A percentile compares a stretch with the other conserved stretches of the same genome.
phyloP scores from a whole-genome alignment of 73 alveolate species.

The Breviolum minutum region DNA sequence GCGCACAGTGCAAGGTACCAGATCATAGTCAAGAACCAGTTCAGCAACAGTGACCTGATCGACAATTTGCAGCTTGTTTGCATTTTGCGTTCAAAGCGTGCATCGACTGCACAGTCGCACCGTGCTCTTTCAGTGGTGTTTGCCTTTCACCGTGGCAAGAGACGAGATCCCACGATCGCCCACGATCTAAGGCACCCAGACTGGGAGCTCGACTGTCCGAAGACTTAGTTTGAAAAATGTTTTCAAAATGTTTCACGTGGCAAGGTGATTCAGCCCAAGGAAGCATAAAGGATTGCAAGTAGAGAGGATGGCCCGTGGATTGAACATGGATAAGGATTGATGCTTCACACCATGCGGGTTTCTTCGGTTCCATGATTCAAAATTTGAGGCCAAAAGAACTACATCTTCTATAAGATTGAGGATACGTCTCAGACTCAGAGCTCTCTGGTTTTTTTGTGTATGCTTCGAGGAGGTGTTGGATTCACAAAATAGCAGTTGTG shows the following conservation, averaged over 20 bases:
- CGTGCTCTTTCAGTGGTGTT: background rate
- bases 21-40: conserved; percentile 87
- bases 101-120: background rate
- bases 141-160: too few relatives aligned
- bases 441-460: too few relatives aligned
- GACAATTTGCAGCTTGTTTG: conserved; percentile 57
- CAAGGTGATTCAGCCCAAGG: too few relatives aligned
- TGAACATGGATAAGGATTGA: too few relatives aligned
- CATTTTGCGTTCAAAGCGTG: background rate
- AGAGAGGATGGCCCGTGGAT: too few relatives aligned
- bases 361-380: background rate
- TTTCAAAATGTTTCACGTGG: too few relatives aligned
- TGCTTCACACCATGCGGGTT: too few relatives aligned
- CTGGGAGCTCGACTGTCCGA: conserved; percentile 86
- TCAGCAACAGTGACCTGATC: conserved; percentile 92
- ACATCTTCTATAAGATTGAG: conserved; percentile 91
- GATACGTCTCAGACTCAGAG: conserved; percentile 45
- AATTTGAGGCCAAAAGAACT: conserved; percentile 77
- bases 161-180: background rate
- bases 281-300: too few relatives aligned
- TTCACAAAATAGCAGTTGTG: background rate
- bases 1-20: conserved; percentile 26
- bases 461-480: too few relatives aligned
- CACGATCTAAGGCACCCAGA: conserved; percentile 81
- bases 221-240: background rate